Evolutionary conservation across 352 stramenopile genomes (phyloP).

Genomic region (Globisporangium parvum): DNA sequence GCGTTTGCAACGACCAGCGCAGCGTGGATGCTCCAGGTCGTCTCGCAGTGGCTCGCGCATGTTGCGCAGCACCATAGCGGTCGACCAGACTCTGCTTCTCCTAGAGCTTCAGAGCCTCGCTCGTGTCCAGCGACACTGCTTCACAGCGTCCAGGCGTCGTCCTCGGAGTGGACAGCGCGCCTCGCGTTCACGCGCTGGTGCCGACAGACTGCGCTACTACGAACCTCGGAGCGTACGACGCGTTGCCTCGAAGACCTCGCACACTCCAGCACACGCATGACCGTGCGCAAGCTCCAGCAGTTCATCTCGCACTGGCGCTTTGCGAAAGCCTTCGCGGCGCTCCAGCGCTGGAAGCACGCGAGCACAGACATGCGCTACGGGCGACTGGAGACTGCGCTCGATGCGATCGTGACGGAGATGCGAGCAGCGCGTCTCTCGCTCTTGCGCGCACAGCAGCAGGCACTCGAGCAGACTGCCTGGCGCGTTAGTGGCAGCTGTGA

Average conservation of each 20-base stretch:
- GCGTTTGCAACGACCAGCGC: constrained; percentile 7
- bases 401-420: constrained; percentile 26
- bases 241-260: background rate
- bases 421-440: constrained; percentile 21
- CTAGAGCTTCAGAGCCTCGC: background rate
- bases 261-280: background rate
- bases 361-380: constrained; percentile 20
- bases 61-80: background rate
- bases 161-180: background rate
- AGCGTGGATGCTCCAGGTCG: constrained; percentile 17
- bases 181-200: constrained; percentile 4
- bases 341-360: constrained; percentile 30
- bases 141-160: background rate
- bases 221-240: constrained; percentile 1
- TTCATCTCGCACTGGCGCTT: constrained; percentile 33
- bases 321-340: constrained; percentile 21
- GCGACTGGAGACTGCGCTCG: constrained; percentile 21
- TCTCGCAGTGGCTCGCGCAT: constrained; percentile 25
- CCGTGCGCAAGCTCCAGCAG: constrained; percentile 7
- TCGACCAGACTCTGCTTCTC: constrained; percentile 4
- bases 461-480: constrained; percentile 15
- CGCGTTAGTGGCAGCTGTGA: no score
- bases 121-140: background rate
- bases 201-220: background rate
- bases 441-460: constrained; percentile 19